Evolutionary conservation across 2,329 filamentous ascomycete genomes (phyloP).

Genomic region (Lecanicillium sp.): DNA sequence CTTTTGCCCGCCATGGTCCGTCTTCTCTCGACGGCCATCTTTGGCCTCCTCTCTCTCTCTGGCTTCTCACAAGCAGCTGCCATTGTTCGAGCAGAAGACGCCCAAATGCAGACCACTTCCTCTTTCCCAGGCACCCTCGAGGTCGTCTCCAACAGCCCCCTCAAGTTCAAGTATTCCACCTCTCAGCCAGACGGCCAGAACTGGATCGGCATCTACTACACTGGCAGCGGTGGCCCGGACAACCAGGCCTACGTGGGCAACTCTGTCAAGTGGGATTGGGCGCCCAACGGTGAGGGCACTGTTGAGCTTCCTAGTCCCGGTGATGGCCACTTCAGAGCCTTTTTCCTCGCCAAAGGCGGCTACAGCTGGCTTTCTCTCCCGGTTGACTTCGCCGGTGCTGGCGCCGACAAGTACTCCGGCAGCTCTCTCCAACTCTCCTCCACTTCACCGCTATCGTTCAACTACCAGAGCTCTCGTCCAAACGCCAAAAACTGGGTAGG

Average conservation of each 20-base stretch:
- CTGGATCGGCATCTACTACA: conserved; percentile 7
- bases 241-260: background rate
- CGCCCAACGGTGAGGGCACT: conserved; percentile 1
- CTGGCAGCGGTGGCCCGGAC: conserved; percentile 6
- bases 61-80: conserved; percentile 3
- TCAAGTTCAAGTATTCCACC: conserved; percentile 6
- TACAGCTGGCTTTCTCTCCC: conserved; percentile 6
- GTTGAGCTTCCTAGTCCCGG: conserved; percentile 4
- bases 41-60: background rate
- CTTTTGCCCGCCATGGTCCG: conserved; percentile 5
- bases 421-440: background rate
- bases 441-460: conserved; percentile 4
- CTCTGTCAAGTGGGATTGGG: conserved; percentile 4
- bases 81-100: background rate
- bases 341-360: conserved; percentile 4
- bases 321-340: conserved; percentile 6
- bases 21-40: conserved; percentile 2
- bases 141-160: conserved; percentile 3
- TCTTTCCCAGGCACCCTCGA: conserved; percentile 4
- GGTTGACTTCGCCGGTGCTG: conserved; percentile 1
- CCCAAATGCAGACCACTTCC: background rate
- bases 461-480: conserved; percentile 5
- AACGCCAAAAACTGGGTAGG: conserved; percentile 8
- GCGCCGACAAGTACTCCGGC: background rate
- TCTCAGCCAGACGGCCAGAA: conserved; percentile 6